Evolutionary conservation across 1,139 yeast genomes (phyloP).

Genomic region (Pichia inconspicua): DNA sequence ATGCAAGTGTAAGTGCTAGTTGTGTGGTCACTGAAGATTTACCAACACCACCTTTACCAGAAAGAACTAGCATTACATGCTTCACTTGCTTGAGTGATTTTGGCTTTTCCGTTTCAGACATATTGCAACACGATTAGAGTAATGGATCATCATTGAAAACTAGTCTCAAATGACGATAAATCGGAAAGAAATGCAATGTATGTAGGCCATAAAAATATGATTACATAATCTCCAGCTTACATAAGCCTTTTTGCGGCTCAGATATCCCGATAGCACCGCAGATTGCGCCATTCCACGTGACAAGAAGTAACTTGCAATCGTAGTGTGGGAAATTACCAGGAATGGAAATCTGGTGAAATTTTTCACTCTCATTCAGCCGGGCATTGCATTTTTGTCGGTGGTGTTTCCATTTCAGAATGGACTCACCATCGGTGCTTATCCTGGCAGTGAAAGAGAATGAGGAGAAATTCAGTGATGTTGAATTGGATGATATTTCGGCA

Average conservation of each 20-base stretch:
- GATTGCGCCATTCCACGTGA: slow-evolving; percentile 6
- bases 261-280: background rate
- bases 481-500: background rate
- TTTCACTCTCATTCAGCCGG: background rate
- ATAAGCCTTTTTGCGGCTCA: background rate
- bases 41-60: slow-evolving; percentile 98
- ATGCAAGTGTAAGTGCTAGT: slow-evolving; percentile 68
- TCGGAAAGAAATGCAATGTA: too few relatives aligned
- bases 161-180: too few relatives aligned
- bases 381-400: background rate
- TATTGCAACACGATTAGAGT: background rate
- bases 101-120: slow-evolving; percentile 32
- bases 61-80: slow-evolving; percentile 72
- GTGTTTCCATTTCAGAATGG: background rate
- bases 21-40: slow-evolving; percentile 94
- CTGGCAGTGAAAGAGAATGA: background rate
- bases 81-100: slow-evolving; percentile 53
- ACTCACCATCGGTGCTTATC: background rate
- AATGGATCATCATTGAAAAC: too few relatives aligned
- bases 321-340: background rate
- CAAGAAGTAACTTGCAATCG: background rate
- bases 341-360: background rate
- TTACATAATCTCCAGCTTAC: too few relatives aligned
- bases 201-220: too few relatives aligned
- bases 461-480: background rate